Evolutionary conservation across 352 stramenopile species (phyloP).

Genomic region (Pythium biforme): DNA sequence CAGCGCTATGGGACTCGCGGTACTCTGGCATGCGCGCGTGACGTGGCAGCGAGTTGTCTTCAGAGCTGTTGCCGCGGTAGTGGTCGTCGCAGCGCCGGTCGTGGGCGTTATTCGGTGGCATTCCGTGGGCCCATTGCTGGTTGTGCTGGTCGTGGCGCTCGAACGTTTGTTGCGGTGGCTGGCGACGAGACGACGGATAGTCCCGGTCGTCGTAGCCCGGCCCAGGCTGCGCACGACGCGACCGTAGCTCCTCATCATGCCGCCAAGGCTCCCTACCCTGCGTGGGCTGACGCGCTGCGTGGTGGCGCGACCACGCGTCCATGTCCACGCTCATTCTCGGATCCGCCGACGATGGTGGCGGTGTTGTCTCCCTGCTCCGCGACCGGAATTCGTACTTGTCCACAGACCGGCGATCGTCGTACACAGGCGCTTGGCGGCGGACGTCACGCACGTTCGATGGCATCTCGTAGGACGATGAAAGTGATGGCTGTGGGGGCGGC

Average conservation of each 20-base stretch:
- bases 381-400: conserved; percentile 7
- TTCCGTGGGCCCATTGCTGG: too few species aligned
- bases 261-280: too few species aligned
- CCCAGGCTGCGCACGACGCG: not conserved
- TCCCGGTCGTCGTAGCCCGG: not conserved
- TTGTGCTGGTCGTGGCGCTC: not conserved
- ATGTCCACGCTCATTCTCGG: not conserved
- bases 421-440: not conserved
- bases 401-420: conserved; percentile 5
- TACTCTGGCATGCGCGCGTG: not conserved
- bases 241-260: not conserved
- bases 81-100: too few species aligned
- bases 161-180: not conserved
- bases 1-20: not conserved
- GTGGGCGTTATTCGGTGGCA: too few species aligned
- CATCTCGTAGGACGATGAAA: not conserved
- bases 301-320: not conserved
- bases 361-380: not conserved
- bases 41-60: too few species aligned
- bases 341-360: not conserved
- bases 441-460: conserved; percentile 12
- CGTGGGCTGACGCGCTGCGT: too few species aligned
- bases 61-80: too few species aligned
- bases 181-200: not conserved
- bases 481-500: not conserved